Conservation (phyloP, 2,329 filamentous ascomycete species). For the Exophiala alcalophila region DNA sequence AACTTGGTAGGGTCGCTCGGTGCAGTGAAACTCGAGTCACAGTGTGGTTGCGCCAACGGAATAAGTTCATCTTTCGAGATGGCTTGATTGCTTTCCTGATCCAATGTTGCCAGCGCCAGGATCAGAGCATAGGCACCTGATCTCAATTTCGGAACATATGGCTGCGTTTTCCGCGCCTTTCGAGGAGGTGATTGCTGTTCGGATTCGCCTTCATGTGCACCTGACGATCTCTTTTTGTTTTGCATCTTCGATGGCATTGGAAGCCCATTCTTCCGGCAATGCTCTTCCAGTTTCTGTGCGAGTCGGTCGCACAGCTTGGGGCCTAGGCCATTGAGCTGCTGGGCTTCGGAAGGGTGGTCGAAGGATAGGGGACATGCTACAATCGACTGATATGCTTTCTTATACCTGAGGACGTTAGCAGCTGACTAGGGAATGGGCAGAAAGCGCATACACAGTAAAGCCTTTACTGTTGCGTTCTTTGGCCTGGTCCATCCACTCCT, state of each 20-base stretch:
- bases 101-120: conserved; percentile 60
- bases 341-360: conserved; percentile 68
- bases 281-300: conserved; percentile 53
- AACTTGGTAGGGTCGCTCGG: conserved; percentile 65
- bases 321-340: conserved; percentile 71
- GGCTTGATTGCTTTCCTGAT: conserved; percentile 54
- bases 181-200: conserved; percentile 47
- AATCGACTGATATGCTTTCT: conserved; percentile 72
- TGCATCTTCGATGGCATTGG: conserved; percentile 65
- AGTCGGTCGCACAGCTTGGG: conserved; percentile 68
- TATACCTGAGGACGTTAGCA: conserved; percentile 54
- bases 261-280: conserved; percentile 65
- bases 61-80: conserved; percentile 68
- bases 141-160: conserved; percentile 70
- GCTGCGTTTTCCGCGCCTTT: conserved; percentile 55
- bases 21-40: conserved; percentile 69
- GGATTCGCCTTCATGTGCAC: conserved; percentile 25
- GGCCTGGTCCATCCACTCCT: conserved; percentile 72
- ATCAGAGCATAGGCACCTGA: conserved; percentile 73
- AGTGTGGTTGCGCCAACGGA: conserved; percentile 66
- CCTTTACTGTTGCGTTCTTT: conserved; percentile 68
- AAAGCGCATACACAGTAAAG: conserved; percentile 47
- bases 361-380: conserved; percentile 70
- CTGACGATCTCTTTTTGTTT: conserved; percentile 33
- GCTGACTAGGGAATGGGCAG: not conserved